These are phyloP conservation scores for Hordeum pubiflorum DNA, from an alignment of 202 grass and related monocot species.

Conservation along the genomic window DNA sequence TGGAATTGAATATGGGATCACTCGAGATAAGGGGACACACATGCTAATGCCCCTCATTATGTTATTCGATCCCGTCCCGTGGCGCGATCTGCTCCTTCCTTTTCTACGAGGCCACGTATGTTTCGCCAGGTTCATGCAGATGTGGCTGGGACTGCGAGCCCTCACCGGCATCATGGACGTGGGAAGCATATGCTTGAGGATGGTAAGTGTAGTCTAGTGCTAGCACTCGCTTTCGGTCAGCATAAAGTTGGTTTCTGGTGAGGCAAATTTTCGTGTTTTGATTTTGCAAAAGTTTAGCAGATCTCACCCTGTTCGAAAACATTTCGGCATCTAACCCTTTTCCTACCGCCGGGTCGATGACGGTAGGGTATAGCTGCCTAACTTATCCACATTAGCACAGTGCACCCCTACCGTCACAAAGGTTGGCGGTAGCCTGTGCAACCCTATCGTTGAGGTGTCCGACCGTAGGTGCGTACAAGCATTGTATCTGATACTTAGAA, in stretches of 20 bases:
- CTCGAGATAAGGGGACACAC: constrained; percentile 41
- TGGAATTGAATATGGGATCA: constrained; percentile 32
- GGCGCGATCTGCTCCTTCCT: constrained; percentile 26
- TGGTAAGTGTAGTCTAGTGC: not conserved
- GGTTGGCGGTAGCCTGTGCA: no score
- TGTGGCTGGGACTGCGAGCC: not conserved
- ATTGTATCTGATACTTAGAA: no score
- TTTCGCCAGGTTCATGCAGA: constrained; percentile 30
- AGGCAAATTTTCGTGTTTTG: no score
- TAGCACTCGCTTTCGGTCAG: constrained; percentile 23
- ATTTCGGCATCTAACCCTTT: no score
- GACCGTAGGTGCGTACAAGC: no score
- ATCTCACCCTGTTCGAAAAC: no score
- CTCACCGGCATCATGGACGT: constrained; percentile 16
- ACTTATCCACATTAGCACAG: no score
- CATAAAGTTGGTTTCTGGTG: not conserved
- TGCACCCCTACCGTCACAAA: no score
- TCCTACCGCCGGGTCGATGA: no score
- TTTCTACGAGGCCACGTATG: constrained; percentile 44
- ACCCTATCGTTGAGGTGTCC: no score
- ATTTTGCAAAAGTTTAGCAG: no score
- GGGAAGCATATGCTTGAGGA: not conserved
- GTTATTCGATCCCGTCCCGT: constrained; percentile 28
- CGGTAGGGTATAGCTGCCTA: no score
- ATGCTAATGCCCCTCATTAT: constrained; percentile 41